Evolutionary conservation across 2,329 filamentous ascomycete genomes (phyloP).

Genomic region (Pestalotiopsis fici): DNA sequence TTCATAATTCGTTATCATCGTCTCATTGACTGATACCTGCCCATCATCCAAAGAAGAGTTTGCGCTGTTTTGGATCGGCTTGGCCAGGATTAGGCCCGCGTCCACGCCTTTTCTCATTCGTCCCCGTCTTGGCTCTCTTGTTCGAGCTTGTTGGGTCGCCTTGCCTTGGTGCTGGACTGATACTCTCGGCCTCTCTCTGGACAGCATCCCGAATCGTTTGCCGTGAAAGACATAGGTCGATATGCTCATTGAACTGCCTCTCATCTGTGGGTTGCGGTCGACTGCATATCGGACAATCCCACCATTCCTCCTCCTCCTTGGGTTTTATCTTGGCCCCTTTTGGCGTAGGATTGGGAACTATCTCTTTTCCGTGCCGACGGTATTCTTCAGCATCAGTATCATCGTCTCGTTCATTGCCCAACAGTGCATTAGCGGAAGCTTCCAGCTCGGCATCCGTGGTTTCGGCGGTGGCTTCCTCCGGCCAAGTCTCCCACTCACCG

Average conservation of each 20-base stretch:
- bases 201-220: conserved; percentile 84
- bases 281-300: conserved; percentile 89
- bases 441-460: conserved; percentile 48
- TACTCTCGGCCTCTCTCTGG: conserved; percentile 46
- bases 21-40: not conserved
- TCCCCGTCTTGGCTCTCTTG: conserved; percentile 34
- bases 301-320: conserved; percentile 53
- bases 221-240: conserved; percentile 86
- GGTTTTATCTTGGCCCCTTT: conserved; percentile 27
- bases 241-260: conserved; percentile 81
- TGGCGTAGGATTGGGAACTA: conserved; percentile 41
- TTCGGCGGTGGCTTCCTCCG: conserved; percentile 60
- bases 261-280: conserved; percentile 76
- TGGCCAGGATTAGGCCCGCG: conserved; percentile 13
- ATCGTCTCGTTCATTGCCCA: conserved; percentile 50
- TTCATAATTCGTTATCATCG: conserved; percentile 9
- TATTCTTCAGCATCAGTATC: conserved; percentile 33
- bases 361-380: conserved; percentile 52
- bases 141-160: conserved; percentile 3
- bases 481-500: conserved; percentile 67
- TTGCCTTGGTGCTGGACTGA: conserved; percentile 33
- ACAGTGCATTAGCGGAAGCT: conserved; percentile 28
- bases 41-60: conserved; percentile 50
- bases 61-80: conserved; percentile 31
- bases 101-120: conserved; percentile 25